These are phyloP conservation scores for Arthroderma uncinatum DNA, from an alignment of 2,329 filamentous ascomycete genomes.

Conservation along the genomic window DNA sequence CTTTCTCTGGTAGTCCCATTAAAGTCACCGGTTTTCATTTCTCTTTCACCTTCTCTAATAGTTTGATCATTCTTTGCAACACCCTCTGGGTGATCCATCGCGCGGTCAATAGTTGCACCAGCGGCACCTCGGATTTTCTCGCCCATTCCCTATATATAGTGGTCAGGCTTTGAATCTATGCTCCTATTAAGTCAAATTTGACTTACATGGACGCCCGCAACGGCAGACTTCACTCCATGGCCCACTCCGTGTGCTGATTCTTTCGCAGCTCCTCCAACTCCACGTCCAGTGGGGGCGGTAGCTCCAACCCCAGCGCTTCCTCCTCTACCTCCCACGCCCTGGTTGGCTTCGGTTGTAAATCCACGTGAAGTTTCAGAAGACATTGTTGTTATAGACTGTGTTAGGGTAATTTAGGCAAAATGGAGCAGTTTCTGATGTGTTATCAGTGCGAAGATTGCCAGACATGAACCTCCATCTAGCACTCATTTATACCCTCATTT, in stretches of 20 bases:
- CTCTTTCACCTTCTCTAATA: slow-evolving; percentile 26
- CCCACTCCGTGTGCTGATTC: slow-evolving; percentile 14
- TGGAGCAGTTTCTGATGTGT: not conserved
- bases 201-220: slow-evolving; percentile 30
- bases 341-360: not conserved
- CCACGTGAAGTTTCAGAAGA: not conserved
- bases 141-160: slow-evolving; percentile 26
- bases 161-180: not conserved
- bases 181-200: not conserved
- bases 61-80: slow-evolving; percentile 29
- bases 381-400: not conserved
- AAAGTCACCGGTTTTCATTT: slow-evolving; percentile 26
- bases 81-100: slow-evolving; percentile 29
- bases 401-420: not conserved
- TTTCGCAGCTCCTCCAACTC: not conserved
- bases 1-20: slow-evolving; percentile 13
- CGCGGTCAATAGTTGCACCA: slow-evolving; percentile 29
- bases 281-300: not conserved
- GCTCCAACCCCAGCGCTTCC: not conserved
- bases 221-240: slow-evolving; percentile 19
- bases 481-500: no score
- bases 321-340: not conserved
- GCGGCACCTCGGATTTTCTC: slow-evolving; percentile 32
- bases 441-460: not conserved
- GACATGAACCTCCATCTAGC: not conserved